Conservation (phyloP, 75 land plant genomes). For the Sequoia sempervirens region DNA sequence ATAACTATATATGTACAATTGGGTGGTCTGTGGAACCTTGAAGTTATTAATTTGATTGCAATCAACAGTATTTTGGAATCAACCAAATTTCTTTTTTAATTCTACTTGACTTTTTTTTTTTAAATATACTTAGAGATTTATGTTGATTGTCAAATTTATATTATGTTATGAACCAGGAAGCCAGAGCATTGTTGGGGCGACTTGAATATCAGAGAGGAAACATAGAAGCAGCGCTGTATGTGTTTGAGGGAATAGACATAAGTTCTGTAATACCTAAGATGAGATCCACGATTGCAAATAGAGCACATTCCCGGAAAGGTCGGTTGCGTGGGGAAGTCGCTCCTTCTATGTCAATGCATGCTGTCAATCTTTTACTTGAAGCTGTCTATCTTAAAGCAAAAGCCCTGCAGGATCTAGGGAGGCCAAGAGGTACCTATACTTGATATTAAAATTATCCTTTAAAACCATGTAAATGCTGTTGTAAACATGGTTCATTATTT, state of each 20-base stretch:
- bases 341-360: conserved; percentile 62
- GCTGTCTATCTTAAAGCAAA: conserved; percentile 86
- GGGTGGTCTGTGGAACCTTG: not conserved
- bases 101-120: not conserved
- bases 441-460: not conserved
- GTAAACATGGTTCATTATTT: not conserved
- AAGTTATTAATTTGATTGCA: not conserved
- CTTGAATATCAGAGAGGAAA: conserved; percentile 82
- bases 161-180: conserved; percentile 49
- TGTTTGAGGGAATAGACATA: conserved; percentile 85
- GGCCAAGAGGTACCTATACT: conserved; percentile 48
- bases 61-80: not conserved
- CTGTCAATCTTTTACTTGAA: conserved; percentile 75
- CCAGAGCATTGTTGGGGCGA: conserved; percentile 81
- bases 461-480: not conserved
- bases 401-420: conserved; percentile 69
- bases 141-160: conserved; percentile 2
- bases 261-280: conserved; percentile 54
- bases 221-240: conserved; percentile 81
- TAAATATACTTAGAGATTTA: not conserved
- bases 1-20: not conserved
- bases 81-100: not conserved
- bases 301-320: conserved; percentile 31
- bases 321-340: conserved; percentile 23
- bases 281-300: conserved; percentile 43